phyloP scores from a whole-genome alignment of 2,329 filamentous ascomycete species.

The Bipolaris victoriae region DNA sequence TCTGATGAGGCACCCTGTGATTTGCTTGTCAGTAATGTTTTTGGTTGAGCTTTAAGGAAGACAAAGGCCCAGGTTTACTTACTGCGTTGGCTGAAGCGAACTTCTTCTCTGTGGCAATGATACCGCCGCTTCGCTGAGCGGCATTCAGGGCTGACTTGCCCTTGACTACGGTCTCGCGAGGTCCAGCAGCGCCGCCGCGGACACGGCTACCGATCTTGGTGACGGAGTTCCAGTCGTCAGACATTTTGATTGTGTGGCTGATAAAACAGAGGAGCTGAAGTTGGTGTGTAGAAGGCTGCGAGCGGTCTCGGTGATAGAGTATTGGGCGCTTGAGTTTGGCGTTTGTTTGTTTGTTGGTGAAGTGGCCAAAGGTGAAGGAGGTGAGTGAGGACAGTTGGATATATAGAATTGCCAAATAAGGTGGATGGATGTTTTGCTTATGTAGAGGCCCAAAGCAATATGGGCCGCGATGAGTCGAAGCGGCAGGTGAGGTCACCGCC shows the following conservation, averaged over 20 bases:
- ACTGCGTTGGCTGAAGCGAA: slow-evolving; percentile 77
- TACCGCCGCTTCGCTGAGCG: slow-evolving; percentile 77
- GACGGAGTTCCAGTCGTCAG: slow-evolving; percentile 83
- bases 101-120: slow-evolving; percentile 94
- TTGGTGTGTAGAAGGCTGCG: slow-evolving; percentile 17
- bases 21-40: slow-evolving; percentile 18
- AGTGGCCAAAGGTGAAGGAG: not conserved
- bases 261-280: slow-evolving; percentile 8
- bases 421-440: slow-evolving; percentile 18
- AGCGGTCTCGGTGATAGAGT: slow-evolving; percentile 18
- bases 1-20: slow-evolving; percentile 60
- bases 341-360: slow-evolving; percentile 19
- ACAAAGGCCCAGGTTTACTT: slow-evolving; percentile 51
- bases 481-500: slow-evolving; percentile 29
- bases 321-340: slow-evolving; percentile 17
- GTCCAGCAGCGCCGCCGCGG: slow-evolving; percentile 67
- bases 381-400: slow-evolving; percentile 3
- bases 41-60: not conserved
- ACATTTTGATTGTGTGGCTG: slow-evolving; percentile 55
- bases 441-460: slow-evolving; percentile 20
- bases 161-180: slow-evolving; percentile 86
- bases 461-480: slow-evolving; percentile 27
- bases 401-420: slow-evolving; percentile 5
- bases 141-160: slow-evolving; percentile 87
- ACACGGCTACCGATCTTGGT: slow-evolving; percentile 94